Evolutionary conservation across 202 grass and related monocot species (phyloP).

Genomic region (Dendrocalamus latiflorus): DNA sequence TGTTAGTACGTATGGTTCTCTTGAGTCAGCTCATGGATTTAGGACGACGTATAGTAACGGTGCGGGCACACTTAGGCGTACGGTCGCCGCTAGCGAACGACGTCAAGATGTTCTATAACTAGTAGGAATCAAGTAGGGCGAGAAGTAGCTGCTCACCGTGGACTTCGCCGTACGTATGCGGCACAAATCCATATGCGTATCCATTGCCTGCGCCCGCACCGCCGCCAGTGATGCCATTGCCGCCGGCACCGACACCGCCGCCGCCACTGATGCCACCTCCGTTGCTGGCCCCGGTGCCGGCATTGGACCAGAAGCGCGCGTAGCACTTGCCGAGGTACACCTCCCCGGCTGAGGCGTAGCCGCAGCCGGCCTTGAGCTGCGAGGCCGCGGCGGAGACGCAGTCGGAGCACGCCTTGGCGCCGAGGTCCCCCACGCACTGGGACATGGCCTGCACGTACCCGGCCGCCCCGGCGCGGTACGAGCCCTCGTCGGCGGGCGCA

Average conservation of each 20-base stretch:
- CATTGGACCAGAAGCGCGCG: constrained; percentile 83
- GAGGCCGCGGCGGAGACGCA: constrained; percentile 55
- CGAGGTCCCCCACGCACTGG: constrained; percentile 86
- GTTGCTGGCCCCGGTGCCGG: neutral
- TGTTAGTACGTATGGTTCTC: neutral
- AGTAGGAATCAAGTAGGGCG: neutral
- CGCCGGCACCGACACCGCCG: neutral
- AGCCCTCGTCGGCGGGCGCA: neutral
- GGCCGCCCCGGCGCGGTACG: constrained; percentile 53
- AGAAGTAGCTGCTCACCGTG: constrained; percentile 33
- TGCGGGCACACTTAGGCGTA: neutral
- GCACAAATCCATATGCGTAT: constrained; percentile 44
- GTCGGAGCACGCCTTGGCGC: constrained; percentile 53
- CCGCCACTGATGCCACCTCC: neutral
- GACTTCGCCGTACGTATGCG: constrained; percentile 15
- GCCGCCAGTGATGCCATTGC: neutral
- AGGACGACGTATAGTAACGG: neutral
- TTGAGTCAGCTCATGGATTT: neutral
- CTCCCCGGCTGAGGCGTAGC: constrained; percentile 51
- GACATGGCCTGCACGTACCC: constrained; percentile 92
- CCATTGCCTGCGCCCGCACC: neutral
- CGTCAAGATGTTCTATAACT: too few species aligned
- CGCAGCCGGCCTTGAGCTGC: constrained; percentile 73
- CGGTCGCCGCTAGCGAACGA: neutral
- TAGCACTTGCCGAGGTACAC: constrained; percentile 98